Conservation (phyloP, 1,284 basidiomycete genomes). For the Mycena citricolor region DNA sequence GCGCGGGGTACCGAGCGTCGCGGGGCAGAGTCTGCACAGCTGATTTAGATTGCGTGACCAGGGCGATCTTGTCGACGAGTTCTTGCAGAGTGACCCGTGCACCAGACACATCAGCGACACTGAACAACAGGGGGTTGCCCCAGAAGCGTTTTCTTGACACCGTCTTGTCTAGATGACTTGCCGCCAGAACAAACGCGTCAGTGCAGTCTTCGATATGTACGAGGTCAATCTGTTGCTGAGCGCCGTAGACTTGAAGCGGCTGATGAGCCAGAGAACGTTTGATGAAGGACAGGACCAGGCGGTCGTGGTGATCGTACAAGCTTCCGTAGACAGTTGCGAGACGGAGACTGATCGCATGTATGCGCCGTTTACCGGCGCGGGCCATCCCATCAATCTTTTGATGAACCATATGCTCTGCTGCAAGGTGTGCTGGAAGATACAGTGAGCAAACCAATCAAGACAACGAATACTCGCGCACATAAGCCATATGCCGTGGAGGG, state of each 20-base stretch:
- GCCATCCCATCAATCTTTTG: background rate
- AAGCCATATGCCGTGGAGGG: constrained; percentile 3
- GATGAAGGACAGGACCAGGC: constrained; percentile 4
- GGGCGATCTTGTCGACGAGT: constrained; percentile 3
- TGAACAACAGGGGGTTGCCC: too few species aligned
- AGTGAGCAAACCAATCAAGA: background rate
- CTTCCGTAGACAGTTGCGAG: constrained; percentile 6
- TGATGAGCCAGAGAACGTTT: constrained; percentile 6
- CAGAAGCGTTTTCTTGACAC: too few species aligned
- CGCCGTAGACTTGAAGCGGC: constrained; percentile 5
- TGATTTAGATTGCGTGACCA: constrained; percentile 7
- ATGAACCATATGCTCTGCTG: constrained; percentile 1
- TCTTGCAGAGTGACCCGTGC: background rate
- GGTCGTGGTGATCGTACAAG: constrained; percentile 6
- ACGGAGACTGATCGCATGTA: constrained; percentile 1
- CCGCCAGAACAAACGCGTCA: constrained; percentile 3
- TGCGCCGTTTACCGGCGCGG: background rate
- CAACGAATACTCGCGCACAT: background rate
- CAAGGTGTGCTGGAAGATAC: constrained; percentile 1
- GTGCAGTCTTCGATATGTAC: constrained; percentile 9
- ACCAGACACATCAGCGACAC: background rate
- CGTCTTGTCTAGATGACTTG: background rate
- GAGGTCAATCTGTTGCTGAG: constrained; percentile 3
- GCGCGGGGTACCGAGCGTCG: constrained; percentile 1
- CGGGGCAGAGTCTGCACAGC: constrained; percentile 1